Conservation (phyloP, 345 rosid genomes). For the Aquilaria yunnanensis region DNA sequence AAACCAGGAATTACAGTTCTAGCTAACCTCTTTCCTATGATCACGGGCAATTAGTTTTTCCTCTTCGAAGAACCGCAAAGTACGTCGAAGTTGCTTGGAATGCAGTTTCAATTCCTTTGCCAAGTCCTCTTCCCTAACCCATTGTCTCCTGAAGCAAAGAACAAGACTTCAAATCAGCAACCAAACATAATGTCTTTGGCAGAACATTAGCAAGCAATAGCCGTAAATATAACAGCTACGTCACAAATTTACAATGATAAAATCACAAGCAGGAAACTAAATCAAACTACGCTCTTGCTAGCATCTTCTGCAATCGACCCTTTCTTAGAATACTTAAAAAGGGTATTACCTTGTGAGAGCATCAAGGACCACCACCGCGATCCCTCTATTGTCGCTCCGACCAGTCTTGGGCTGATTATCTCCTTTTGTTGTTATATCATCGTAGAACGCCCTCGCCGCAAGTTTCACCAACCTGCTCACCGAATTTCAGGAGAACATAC, state of each 20-base stretch:
- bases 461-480: slow-evolving; percentile 67
- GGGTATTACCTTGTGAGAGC: slow-evolving; percentile 53
- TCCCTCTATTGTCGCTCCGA: slow-evolving; percentile 67
- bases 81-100: slow-evolving; percentile 74
- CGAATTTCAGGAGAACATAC: background rate
- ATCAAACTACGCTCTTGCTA: background rate
- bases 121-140: slow-evolving; percentile 97
- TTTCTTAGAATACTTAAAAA: too few species aligned
- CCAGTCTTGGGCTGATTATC: slow-evolving; percentile 75
- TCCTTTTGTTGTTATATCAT: slow-evolving; percentile 60
- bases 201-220: background rate
- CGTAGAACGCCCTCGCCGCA: slow-evolving; percentile 76
- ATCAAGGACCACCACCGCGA: slow-evolving; percentile 79
- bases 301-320: too few species aligned
- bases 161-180: background rate
- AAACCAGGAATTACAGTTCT: slow-evolving; percentile 5
- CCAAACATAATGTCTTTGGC: slow-evolving; percentile 1
- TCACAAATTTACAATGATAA: background rate
- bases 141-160: slow-evolving; percentile 51
- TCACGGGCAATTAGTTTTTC: slow-evolving; percentile 71
- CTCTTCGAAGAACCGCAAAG: slow-evolving; percentile 65
- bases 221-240: background rate
- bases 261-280: slow-evolving; percentile 3
- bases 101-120: slow-evolving; percentile 81
- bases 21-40: slow-evolving; percentile 75